These are phyloP conservation scores for Aspergillus ustus DNA, from an alignment of 2,329 filamentous ascomycete species.

Conservation along the genomic window DNA sequence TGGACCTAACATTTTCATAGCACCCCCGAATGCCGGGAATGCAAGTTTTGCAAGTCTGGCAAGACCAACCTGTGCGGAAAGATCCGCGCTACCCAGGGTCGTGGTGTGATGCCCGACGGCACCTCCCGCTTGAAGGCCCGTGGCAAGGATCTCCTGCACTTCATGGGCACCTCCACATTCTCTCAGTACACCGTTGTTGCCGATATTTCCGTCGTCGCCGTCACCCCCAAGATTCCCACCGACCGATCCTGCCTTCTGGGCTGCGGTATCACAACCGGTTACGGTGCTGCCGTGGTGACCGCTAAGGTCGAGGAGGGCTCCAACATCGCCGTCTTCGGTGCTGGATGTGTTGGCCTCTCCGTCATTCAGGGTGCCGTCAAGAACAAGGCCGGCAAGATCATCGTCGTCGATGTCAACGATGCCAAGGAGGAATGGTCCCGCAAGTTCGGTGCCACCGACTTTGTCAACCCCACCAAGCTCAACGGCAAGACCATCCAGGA, in stretches of 20 bases:
- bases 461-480: constrained; percentile 88
- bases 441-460: constrained; percentile 96
- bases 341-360: constrained; percentile 91
- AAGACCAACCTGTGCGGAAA: constrained; percentile 99
- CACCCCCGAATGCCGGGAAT: constrained; percentile 95
- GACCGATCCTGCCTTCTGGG: constrained; percentile 95
- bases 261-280: constrained; percentile 98
- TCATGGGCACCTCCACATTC: constrained; percentile 99
- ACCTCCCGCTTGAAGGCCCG: constrained; percentile 93
- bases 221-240: constrained; percentile 88
- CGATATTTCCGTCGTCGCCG: constrained; percentile 96
- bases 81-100: constrained; percentile 95
- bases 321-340: constrained; percentile 90
- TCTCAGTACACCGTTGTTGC: constrained; percentile 98
- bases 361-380: constrained; percentile 92
- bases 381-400: constrained; percentile 70
- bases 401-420: constrained; percentile 80
- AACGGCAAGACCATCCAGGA: constrained; percentile 80
- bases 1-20: constrained; percentile 80
- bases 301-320: constrained; percentile 89
- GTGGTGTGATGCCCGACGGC: constrained; percentile 95
- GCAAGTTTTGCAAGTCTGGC: constrained; percentile 99
- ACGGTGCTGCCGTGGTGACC: constrained; percentile 92
- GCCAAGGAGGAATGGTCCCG: constrained; percentile 87
- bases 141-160: constrained; percentile 93